Evolutionary conservation across 352 stramenopile genomes (phyloP), one percentile per base, ranked within the genome.

Genomic region (Phytophthora pistaciae): DNA sequence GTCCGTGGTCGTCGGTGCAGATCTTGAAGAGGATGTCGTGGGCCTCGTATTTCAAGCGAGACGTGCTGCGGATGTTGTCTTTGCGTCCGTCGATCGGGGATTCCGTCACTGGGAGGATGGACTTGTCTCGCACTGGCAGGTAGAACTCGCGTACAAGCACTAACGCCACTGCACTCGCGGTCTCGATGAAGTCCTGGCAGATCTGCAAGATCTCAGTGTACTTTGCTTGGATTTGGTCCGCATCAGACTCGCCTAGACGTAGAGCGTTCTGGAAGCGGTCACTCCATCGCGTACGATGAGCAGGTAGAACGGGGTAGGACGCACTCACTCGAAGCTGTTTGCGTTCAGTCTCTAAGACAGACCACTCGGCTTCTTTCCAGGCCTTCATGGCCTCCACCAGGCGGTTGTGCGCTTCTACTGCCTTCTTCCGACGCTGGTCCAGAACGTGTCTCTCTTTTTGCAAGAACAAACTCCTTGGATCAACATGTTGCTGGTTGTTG

Each of bases 21-120:
- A 98, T 72, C 72, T 97, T 90, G 72, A 98, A 98, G 4, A 91
- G 69, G 20, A 98, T 97, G 42, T 94, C 91, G 60, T 96, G 88
- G 0, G 80, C 87, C 63, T 97, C 91, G 56, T 91, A 98, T 56
- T 91, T 96, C 2, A 89, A 66, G 6, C 88, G 80, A 14, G 62
- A 69, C 0, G 80, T 83, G 0, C 68, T 56, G 3, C 90, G 87
- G 14, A 96, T 79, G 3, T 88, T 74, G 48, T 93, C 87, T 38
- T 84, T 82, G 1, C 93, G 77, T 2, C 92, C 90, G 55, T 98
- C 91, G 23, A 94, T 86, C 0, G 68, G 18, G 1, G 79, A 78
- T 21, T 91, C 75, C 2, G 60, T 66, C 0, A 75, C 50, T 9
- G 92, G 92, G 7, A 93, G 64, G 10, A 98, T 85, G 5, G 91